Conservation (phyloP, 176 grass and related monocot genomes). For the Phyllostachys edulis region DNA sequence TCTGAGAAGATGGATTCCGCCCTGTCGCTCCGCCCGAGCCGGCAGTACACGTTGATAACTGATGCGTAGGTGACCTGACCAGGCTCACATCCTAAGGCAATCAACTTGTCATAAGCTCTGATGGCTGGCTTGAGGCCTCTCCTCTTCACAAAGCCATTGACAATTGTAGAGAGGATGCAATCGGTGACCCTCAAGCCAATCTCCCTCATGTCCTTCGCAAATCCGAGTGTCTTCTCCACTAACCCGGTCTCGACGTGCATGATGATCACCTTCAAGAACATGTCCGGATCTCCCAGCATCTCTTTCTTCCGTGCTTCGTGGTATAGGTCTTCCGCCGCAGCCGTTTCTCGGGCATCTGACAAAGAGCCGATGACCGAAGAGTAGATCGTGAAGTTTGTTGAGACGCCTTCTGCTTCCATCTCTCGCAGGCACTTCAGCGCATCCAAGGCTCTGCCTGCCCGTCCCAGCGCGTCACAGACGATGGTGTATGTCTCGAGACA, state of each 20-base stretch:
- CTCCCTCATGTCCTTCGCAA: slow-evolving; percentile 71
- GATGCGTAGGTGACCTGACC: slow-evolving; percentile 93
- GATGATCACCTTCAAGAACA: slow-evolving; percentile 73
- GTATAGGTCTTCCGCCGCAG: slow-evolving; percentile 60
- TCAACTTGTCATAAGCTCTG: slow-evolving; percentile 59
- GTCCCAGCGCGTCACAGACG: slow-evolving; percentile 62
- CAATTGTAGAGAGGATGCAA: slow-evolving; percentile 66
- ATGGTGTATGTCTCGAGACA: slow-evolving; percentile 54
- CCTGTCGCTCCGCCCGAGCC: slow-evolving; percentile 59
- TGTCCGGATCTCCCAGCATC: slow-evolving; percentile 69
- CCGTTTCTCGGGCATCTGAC: slow-evolving; percentile 56
- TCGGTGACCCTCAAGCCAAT: slow-evolving; percentile 68
- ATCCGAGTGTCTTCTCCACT: slow-evolving; percentile 52
- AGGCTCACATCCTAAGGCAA: slow-evolving; percentile 62
- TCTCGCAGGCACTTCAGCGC: slow-evolving; percentile 65
- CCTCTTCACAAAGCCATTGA: slow-evolving; percentile 84
- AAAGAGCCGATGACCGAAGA: slow-evolving; percentile 62
- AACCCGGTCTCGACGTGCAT: slow-evolving; percentile 67
- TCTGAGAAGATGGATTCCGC: slow-evolving; percentile 68
- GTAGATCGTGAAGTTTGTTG: slow-evolving; percentile 55
- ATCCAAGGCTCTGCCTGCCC: slow-evolving; percentile 54
- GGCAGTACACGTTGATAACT: slow-evolving; percentile 83
- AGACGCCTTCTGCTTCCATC: slow-evolving; percentile 67
- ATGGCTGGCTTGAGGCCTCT: slow-evolving; percentile 69
- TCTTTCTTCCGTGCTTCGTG: slow-evolving; percentile 55